phyloP scores from a whole-genome alignment of 805 yeast species.

The Torulaspora quercuum region DNA sequence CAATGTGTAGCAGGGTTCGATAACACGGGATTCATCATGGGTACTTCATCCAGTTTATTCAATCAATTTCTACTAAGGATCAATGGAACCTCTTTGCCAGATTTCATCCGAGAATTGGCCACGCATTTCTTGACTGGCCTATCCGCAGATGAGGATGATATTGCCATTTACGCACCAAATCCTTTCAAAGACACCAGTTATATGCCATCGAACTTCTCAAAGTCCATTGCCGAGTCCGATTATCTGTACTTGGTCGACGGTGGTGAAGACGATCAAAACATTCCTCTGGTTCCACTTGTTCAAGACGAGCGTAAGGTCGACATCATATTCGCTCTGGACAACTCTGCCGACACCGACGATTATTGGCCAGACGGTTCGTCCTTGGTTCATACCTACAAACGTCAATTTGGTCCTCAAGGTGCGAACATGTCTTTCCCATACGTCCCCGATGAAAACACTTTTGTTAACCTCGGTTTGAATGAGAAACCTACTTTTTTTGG shows the following conservation, averaged over 20 bases:
- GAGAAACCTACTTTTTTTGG: constrained; percentile 79
- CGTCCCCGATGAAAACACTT: constrained; percentile 68
- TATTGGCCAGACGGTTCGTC: constrained; percentile 70
- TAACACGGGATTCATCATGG: constrained; percentile 76
- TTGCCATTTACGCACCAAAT: constrained; percentile 68
- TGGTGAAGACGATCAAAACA: constrained; percentile 64
- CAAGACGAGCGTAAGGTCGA: constrained; percentile 62
- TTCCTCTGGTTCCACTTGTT: constrained; percentile 60
- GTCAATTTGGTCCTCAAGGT: constrained; percentile 54
- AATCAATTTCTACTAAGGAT: constrained; percentile 61
- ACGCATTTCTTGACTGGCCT: constrained; percentile 45
- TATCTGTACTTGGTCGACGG: constrained; percentile 63
- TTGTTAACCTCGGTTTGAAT: constrained; percentile 58
- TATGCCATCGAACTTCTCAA: constrained; percentile 34
- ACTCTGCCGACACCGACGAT: constrained; percentile 61
- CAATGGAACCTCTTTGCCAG: constrained; percentile 50
- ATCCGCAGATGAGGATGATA: constrained; percentile 54
- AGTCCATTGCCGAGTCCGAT: constrained; percentile 41
- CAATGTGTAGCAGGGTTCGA: constrained; percentile 71
- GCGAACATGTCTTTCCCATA: constrained; percentile 70
- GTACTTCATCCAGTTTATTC: constrained; percentile 79
- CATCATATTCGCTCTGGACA: constrained; percentile 61
- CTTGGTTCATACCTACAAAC: constrained; percentile 50
- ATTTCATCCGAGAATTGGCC: constrained; percentile 47
- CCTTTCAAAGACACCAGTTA: constrained; percentile 54